Percentiles rank a stretch among this genome's conserved stretches.
phyloP scores from a whole-genome alignment of 345 rosid species.

The Gossypium longicalyx region DNA sequence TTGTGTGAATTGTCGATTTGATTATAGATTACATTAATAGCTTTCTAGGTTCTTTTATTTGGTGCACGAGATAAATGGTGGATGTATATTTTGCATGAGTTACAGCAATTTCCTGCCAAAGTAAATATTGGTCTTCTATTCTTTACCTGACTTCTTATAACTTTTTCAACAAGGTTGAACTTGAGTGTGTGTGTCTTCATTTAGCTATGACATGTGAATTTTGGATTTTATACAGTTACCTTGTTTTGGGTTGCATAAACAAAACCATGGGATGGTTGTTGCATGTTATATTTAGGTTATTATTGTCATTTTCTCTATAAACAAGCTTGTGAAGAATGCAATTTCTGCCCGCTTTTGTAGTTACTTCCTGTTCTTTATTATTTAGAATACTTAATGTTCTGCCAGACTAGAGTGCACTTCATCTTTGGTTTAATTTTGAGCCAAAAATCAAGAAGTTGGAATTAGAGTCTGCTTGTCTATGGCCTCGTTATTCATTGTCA shows the following conservation, averaged over 20 bases:
- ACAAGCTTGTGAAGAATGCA: not conserved
- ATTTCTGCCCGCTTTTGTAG: not conserved
- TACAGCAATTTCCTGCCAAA: not conserved
- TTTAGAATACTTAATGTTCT: not conserved
- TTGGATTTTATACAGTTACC: not conserved
- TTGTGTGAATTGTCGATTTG: not conserved
- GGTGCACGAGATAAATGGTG: not conserved
- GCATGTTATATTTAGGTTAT: slow-evolving; percentile 5
- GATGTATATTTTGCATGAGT: not conserved
- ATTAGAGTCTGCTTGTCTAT: not conserved
- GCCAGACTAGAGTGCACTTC: not conserved
- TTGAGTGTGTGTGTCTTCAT: not conserved
- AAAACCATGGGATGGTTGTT: not conserved
- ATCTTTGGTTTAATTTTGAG: not conserved
- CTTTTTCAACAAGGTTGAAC: not conserved
- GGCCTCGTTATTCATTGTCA: not conserved
- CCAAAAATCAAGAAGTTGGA: not conserved
- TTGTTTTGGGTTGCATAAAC: not conserved
- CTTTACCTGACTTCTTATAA: not conserved
- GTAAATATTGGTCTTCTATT: not conserved
- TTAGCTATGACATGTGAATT: not conserved
- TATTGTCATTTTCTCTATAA: not conserved
- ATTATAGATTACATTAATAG: not conserved
- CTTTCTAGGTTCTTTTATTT: slow-evolving; percentile 1
- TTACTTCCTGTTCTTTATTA: not conserved